These are phyloP conservation scores for Paradendryphiella salina DNA, from an alignment of 2,329 filamentous ascomycete species.

Conservation along the genomic window DNA sequence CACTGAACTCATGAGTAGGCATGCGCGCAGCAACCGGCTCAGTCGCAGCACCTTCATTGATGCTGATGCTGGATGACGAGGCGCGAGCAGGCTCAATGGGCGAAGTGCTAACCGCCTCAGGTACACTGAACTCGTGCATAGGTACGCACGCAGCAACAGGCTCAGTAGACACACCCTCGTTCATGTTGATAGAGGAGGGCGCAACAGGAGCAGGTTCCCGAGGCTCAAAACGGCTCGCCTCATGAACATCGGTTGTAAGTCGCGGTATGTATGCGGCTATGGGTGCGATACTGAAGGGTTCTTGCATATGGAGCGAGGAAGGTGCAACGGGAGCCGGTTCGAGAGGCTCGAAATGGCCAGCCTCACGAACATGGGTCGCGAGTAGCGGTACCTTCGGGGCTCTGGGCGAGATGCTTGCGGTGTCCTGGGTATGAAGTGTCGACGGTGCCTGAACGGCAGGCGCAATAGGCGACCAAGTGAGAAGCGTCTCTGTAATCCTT, in stretches of 20 bases:
- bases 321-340: background rate
- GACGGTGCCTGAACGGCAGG: background rate
- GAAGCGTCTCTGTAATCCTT: slow-evolving; percentile 1
- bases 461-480: slow-evolving; percentile 9
- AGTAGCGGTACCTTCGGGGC: background rate
- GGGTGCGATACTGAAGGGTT: slow-evolving; percentile 6
- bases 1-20: background rate
- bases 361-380: slow-evolving; percentile 1
- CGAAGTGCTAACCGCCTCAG: background rate
- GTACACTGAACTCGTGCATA: background rate
- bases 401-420: slow-evolving; percentile 8
- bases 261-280: background rate
- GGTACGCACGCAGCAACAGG: background rate
- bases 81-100: background rate
- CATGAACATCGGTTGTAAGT: background rate
- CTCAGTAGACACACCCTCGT: background rate
- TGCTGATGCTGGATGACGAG: background rate
- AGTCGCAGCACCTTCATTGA: background rate
- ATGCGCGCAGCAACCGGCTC: background rate
- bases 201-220: background rate
- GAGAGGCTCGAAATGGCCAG: background rate
- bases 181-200: background rate
- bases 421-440: background rate
- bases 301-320: background rate
- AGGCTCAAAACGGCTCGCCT: slow-evolving; percentile 2